phyloP scores from a whole-genome alignment of 75 land plant species.

The Sequoiadendron giganteum region DNA sequence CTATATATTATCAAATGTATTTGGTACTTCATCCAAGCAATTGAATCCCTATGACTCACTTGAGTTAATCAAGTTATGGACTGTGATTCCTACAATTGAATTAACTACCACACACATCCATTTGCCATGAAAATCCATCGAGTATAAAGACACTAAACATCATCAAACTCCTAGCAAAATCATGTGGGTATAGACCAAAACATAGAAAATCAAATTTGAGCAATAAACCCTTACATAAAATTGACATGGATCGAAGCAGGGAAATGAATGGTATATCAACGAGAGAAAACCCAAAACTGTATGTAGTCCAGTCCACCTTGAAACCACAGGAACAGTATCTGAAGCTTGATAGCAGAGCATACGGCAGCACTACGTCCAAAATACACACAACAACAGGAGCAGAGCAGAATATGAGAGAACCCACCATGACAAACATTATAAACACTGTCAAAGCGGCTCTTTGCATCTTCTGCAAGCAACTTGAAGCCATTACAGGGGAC shows the following conservation, averaged over 20 bases:
- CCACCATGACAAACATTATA: conserved; percentile 31
- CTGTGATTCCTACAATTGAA: too few species aligned
- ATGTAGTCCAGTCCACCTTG: conserved; percentile 24
- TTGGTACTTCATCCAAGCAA: too few species aligned
- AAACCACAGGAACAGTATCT: conserved; percentile 20
- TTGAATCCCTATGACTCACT: too few species aligned
- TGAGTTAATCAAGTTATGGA: too few species aligned
- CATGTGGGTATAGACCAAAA: too few species aligned
- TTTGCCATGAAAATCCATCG: too few species aligned
- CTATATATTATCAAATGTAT: too few species aligned
- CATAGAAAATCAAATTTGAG: neutral
- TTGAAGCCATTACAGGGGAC: neutral
- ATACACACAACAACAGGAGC: conserved; percentile 32
- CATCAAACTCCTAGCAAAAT: too few species aligned
- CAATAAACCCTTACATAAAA: conserved; percentile 30
- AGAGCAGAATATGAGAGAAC: conserved; percentile 33
- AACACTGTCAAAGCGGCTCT: conserved; percentile 36
- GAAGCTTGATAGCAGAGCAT: conserved; percentile 23
- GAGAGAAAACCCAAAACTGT: conserved; percentile 39
- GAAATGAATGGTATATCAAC: conserved; percentile 42
- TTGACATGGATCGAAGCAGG: conserved; percentile 24
- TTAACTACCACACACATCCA: too few species aligned
- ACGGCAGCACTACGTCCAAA: conserved; percentile 24
- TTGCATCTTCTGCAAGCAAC: neutral
- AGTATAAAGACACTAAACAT: too few species aligned